phyloP scores from a whole-genome alignment of 164 flowering plant species.

The Nelumbo lutea region DNA sequence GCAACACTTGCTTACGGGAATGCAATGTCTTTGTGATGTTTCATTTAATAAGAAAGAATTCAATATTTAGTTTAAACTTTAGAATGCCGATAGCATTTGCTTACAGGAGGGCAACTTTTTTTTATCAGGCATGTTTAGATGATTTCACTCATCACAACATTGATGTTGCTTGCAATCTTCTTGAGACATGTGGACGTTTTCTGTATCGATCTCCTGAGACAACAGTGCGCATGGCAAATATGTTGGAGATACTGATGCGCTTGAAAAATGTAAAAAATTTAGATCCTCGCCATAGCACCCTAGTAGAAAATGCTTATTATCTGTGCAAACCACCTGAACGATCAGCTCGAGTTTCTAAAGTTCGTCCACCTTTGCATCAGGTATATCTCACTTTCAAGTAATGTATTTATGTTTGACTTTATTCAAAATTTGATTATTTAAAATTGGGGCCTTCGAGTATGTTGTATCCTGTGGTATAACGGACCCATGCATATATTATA shows the following conservation, averaged over 20 bases:
- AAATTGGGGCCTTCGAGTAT: too few relatives aligned
- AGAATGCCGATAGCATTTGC: not conserved
- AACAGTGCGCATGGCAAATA: slow-evolving; percentile 81
- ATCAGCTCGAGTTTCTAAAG: slow-evolving; percentile 87
- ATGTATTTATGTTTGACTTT: not conserved
- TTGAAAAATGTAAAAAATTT: slow-evolving; percentile 95
- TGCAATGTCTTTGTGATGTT: not conserved
- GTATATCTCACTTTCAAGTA: slow-evolving; percentile 25
- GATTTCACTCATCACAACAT: slow-evolving; percentile 98
- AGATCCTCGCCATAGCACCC: slow-evolving; percentile 97
- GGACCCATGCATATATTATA: too few relatives aligned
- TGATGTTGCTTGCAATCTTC: slow-evolving; percentile 99
- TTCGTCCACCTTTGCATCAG: slow-evolving; percentile 95
- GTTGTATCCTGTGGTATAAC: too few relatives aligned
- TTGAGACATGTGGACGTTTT: slow-evolving; percentile 98
- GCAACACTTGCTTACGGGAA: too few relatives aligned
- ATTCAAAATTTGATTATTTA: too few relatives aligned
- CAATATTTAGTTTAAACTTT: not conserved
- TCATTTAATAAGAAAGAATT: not conserved
- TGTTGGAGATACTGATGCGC: slow-evolving; percentile 98
- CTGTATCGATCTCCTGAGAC: slow-evolving; percentile 98
- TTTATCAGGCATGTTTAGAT: slow-evolving; percentile 90
- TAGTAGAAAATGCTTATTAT: slow-evolving; percentile 98
- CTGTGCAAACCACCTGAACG: slow-evolving; percentile 98
- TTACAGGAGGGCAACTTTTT: not conserved